Evolutionary conservation across 768 basidiomycete species (phyloP), one percentile per base, ranked within the genome.

Genomic region (Asterophora parasitica): DNA sequence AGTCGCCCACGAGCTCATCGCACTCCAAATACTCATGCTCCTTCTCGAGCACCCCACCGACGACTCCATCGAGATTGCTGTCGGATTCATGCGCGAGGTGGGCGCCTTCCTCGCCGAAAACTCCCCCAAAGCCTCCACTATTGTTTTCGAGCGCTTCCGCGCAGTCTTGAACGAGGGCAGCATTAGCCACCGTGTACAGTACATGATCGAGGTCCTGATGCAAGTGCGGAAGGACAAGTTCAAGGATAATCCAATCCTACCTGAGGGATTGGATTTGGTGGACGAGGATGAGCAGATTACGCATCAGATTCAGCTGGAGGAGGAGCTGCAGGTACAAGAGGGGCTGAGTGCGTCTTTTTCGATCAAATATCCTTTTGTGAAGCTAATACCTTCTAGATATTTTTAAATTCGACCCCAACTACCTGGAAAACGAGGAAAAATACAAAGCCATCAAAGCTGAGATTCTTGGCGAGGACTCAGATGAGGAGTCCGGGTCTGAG

Each of bases 181-280:
- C 36, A 95, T 99, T 65, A 93, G 90, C 60, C 93, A 98, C 58
- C 83, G 96, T 57, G 91, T 95, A 23, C 96, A 98, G 63, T 99
- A 97, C 69, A 97, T 97, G 96, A 92, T 99, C 57, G 96, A 98
- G 69, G 96, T 98, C 3, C 76, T 98, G 39, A 98, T 99, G 91
- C 96, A 98, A 68, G 91, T 96, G 7, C 78, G 96, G 57, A 97
- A 96, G 73, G 96, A 99, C 74, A 94, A 92, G 68, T 98, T 91
- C 76, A 98, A 98, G 76, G 96, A 98, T 62, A 98, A 99, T 64
- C 94, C 94, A 13, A 82, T 92, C 54, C 65, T 98, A 33, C 85
- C 91, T 2, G 96, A 98, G 60, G 96, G 95, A 0, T 65, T 99
- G 61, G 96, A 99, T 63, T 70, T 99, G 27, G 96, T 99, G 1